Conservation (phyloP, 805 yeast genomes). For the Lipomyces starkeyi region DNA sequence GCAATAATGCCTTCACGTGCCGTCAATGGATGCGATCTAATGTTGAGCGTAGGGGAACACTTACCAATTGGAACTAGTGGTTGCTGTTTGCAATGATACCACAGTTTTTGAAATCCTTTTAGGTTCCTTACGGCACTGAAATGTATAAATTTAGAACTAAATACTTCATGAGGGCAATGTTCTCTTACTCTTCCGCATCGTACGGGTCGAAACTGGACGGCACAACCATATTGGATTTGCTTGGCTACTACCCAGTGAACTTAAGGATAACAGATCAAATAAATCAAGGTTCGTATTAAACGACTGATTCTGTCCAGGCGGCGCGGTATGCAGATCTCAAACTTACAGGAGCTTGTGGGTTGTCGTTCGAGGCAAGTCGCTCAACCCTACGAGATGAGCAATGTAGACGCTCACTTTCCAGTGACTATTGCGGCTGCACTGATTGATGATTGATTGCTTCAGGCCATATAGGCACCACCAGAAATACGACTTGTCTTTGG, state of each 20-base stretch:
- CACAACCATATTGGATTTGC: slow-evolving; percentile 7
- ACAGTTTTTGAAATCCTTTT: slow-evolving; percentile 57
- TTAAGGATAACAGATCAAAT: background rate
- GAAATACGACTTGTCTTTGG: too few relatives aligned
- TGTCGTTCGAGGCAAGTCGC: too few relatives aligned
- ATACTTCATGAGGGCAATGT: too few relatives aligned
- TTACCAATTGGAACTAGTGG: slow-evolving; percentile 84
- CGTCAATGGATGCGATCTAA: background rate
- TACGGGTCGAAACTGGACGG: slow-evolving; percentile 35
- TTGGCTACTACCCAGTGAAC: background rate
- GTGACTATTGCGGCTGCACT: too few relatives aligned
- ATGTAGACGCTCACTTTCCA: too few relatives aligned
- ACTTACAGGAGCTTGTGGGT: too few relatives aligned
- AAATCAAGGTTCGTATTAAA: background rate
- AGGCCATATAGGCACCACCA: too few relatives aligned
- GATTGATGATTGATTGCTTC: too few relatives aligned
- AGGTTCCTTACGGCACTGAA: slow-evolving; percentile 26
- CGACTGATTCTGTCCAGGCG: background rate
- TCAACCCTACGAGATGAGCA: too few relatives aligned
- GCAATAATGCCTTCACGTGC: slow-evolving; percentile 21
- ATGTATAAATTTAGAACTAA: background rate
- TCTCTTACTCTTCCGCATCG: slow-evolving; percentile 32
- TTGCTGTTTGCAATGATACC: slow-evolving; percentile 69
- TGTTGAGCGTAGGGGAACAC: slow-evolving; percentile 39
- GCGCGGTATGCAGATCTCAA: too few relatives aligned